Conservation (phyloP, 2,329 filamentous ascomycete species). For the Nemania abortiva region DNA sequence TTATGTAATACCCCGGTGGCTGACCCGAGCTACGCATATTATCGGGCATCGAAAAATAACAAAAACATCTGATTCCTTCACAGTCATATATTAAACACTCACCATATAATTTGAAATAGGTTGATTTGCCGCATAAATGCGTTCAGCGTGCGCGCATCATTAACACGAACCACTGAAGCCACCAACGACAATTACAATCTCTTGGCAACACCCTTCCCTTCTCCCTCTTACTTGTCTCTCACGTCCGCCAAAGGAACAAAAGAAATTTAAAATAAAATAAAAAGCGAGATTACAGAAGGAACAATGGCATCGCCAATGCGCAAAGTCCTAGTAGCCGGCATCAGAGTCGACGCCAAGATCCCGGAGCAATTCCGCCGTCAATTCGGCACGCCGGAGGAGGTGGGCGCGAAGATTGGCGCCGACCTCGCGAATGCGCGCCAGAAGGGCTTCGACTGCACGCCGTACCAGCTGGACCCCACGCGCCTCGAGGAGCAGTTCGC, state of each 20-base stretch:
- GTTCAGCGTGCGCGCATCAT: no score
- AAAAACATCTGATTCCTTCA: background rate
- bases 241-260: no score
- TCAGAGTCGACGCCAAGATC: background rate
- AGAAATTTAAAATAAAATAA: no score
- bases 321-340: background rate
- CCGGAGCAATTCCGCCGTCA: background rate
- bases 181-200: no score
- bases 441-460: background rate
- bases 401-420: background rate
- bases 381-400: background rate
- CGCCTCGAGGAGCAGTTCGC: background rate
- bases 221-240: background rate
- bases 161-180: no score
- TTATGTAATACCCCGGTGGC: background rate
- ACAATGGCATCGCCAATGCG: background rate
- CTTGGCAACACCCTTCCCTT: background rate
- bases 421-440: background rate
- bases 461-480: background rate
- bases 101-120: background rate
- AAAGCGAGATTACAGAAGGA: background rate
- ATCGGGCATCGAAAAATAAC: background rate
- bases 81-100: no score
- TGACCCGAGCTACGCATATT: background rate
- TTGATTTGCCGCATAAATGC: background rate